Conservation (phyloP, 208 protist species). For the Acanthamoeba lenticulata region DNA sequence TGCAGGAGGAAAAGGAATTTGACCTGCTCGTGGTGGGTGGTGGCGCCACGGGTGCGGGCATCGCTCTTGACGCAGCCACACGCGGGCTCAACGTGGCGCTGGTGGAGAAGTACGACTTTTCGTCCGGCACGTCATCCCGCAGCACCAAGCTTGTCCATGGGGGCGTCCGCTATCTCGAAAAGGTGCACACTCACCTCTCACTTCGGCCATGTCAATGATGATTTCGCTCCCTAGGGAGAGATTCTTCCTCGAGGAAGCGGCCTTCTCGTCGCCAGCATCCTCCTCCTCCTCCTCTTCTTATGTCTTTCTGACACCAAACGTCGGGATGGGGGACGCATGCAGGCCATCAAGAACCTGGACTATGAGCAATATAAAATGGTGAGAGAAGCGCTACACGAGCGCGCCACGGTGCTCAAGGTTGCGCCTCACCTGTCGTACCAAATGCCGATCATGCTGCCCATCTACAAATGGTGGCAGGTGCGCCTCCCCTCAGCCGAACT, state of each 20-base stretch:
- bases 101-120: constrained; percentile 91
- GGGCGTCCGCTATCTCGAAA: constrained; percentile 77
- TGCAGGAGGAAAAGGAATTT: constrained; percentile 16
- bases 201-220: no score
- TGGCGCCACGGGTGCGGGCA: constrained; percentile 94
- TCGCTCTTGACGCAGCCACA: constrained; percentile 93
- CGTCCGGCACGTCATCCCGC: constrained; percentile 92
- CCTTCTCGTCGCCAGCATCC: no score
- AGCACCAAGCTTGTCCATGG: constrained; percentile 97
- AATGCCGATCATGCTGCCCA: constrained; percentile 87
- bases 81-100: constrained; percentile 93
- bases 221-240: no score
- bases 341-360: constrained; percentile 86
- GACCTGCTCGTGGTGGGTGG: constrained; percentile 96
- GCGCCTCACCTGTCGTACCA: constrained; percentile 93
- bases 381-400: constrained; percentile 92
- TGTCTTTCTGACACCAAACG: no score
- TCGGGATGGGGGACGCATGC: no score
- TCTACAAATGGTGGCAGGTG: constrained; percentile 18
- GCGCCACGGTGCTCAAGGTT: constrained; percentile 93
- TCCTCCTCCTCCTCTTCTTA: background rate
- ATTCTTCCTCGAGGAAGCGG: no score
- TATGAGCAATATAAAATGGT: constrained; percentile 92
- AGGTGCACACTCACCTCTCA: background rate
- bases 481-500: no score